A percentile compares a stretch with the other conserved stretches of the same genome.
These are phyloP conservation scores for Pyrus betulifolia DNA, from an alignment of 306 rosid species.

Conservation along the genomic window DNA sequence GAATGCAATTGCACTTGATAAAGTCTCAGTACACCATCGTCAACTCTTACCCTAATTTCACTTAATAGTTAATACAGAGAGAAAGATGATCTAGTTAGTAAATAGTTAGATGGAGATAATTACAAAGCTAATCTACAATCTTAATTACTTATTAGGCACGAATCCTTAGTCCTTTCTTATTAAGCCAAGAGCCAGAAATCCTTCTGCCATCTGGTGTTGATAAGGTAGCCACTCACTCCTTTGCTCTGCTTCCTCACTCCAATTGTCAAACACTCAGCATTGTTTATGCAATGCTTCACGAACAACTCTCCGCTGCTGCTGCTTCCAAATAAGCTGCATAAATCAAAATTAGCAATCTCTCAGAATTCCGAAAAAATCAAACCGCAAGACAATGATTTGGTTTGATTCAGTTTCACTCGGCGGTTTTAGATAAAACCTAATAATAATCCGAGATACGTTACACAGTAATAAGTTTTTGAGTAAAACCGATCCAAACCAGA, in stretches of 20 bases:
- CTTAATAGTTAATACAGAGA: constrained; percentile 5
- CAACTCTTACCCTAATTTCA: not conserved
- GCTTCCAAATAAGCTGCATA: constrained; percentile 66
- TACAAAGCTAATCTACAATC: constrained; percentile 14
- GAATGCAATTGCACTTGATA: not conserved
- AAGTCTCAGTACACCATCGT: not conserved
- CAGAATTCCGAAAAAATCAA: not conserved
- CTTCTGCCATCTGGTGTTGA: constrained; percentile 96
- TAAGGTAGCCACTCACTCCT: constrained; percentile 70
- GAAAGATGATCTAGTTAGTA: constrained; percentile 26
- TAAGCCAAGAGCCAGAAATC: constrained; percentile 96
- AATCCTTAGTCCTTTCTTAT: not conserved
- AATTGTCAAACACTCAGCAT: constrained; percentile 79
- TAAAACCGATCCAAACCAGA: no score
- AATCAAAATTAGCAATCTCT: not conserved
- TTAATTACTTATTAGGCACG: not conserved
- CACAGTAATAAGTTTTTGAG: not conserved
- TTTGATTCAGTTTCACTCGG: not conserved
- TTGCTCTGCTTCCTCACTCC: constrained; percentile 93
- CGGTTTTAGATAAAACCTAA: no score
- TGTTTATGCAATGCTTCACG: constrained; percentile 74
- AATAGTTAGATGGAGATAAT: constrained; percentile 28
- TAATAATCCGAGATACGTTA: no score
- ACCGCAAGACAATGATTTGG: not conserved
- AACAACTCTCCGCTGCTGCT: constrained; percentile 52